Base-by-base conservation (phyloP, 2,329 filamentous ascomycete genomes). In the Endoconidiophora laricicola region DNA sequence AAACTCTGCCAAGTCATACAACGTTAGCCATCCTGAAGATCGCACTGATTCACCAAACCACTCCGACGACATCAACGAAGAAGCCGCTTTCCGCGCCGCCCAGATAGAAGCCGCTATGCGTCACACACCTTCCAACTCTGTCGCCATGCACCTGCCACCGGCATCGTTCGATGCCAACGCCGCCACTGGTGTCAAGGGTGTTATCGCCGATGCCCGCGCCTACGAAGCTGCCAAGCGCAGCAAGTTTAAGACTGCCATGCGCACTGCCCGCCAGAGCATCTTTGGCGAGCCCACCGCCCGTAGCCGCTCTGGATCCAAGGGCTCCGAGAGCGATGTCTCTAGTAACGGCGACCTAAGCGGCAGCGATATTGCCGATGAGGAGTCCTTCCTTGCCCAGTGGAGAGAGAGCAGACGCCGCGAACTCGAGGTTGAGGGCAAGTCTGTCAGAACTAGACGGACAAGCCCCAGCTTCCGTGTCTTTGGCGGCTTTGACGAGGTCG, bases 381-480 rank as follows among this genome's bases (percentile, higher is more conserved):
- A 90, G 57, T 67, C 70, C 20, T 95, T 96, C 63, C 73, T 96
- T 65, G 72, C 78, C 55, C 75, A 83, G 59, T 98, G 91, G 91
- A 78, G 91, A 44, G 79, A 88, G 65, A 79, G 77, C 49, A 73
- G 91, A 52, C 69, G 90, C 61, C 73, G 77, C 54, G 86, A 96
- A 68, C 71, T 96, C 48, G 75, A 86, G 71, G 68, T 69, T 57
- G 70, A 80, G 61, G 72, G 64, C 56, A 61, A 62, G 55, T 64
- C 71, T 57, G 70, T 78, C 45, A 73, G 73, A 54, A 83, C 72
- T 55, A 71, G 83, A 59, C 77, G 80, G 59, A 81, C 78, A 48
- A 90, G 81, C 62, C 86, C 86, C 1, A 87, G 81, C 58, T 76
- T 83, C 55, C 72, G 84, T 56, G 71, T 81, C 52, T 96, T 83